Conservation (phyloP, 106 monocot species). For the Dioscorea zingiberensis region DNA sequence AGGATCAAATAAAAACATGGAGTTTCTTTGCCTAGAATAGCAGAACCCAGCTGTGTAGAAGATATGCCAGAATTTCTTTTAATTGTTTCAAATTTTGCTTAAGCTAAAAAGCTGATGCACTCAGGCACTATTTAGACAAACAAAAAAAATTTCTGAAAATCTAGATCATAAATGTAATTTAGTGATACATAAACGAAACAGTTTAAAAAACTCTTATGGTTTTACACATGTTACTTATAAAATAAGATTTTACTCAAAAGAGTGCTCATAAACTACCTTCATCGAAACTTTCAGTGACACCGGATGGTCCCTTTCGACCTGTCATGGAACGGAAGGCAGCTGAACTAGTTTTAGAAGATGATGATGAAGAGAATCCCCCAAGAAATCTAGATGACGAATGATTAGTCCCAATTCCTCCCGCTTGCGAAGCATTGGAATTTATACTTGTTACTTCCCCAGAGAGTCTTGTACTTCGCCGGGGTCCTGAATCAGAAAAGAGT, state of each 20-base stretch:
- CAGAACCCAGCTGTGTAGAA: no score
- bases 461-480: constrained; percentile 75
- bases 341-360: constrained; percentile 51
- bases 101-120: no score
- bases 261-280: constrained; percentile 49
- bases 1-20: no score
- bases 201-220: no score
- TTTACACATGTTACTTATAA: no score
- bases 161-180: not conserved
- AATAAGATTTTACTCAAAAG: no score
- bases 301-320: constrained; percentile 59
- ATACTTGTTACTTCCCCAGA: constrained; percentile 52
- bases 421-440: constrained; percentile 48
- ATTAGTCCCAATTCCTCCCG: constrained; percentile 61
- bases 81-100: no score
- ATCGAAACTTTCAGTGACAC: constrained; percentile 61
- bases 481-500: constrained; percentile 71
- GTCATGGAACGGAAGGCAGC: constrained; percentile 46
- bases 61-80: no score
- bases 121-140: no score
- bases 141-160: no score
- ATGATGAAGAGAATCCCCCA: constrained; percentile 54
- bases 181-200: no score
- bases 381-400: constrained; percentile 65
- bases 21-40: no score